Conservation (phyloP, 176 grass and related monocot species). For the Carex pumila region DNA sequence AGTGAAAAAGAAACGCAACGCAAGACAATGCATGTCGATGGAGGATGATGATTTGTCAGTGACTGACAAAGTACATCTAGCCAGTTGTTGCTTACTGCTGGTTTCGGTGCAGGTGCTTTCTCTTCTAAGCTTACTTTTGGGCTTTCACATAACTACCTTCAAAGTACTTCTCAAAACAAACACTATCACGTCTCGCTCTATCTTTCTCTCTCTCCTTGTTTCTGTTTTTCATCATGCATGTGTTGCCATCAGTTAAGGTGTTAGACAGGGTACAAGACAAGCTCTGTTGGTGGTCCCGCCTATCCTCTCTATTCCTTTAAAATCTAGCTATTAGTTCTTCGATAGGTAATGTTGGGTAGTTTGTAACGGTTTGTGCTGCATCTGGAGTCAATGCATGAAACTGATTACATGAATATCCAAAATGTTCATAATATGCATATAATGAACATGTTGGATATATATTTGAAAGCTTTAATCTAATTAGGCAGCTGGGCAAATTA, state of each 20-base stretch:
- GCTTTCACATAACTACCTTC: slow-evolving; percentile 84
- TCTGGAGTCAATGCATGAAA: slow-evolving; percentile 21
- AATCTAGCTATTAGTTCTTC: background rate
- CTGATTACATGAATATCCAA: slow-evolving; percentile 21
- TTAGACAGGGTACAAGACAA: slow-evolving; percentile 66
- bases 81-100: slow-evolving; percentile 20
- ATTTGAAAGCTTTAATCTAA: background rate
- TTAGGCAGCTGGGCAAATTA: background rate
- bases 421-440: background rate
- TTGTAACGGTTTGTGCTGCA: background rate
- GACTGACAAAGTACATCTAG: slow-evolving; percentile 57
- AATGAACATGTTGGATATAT: background rate
- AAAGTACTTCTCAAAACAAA: slow-evolving; percentile 40
- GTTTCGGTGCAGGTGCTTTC: slow-evolving; percentile 39
- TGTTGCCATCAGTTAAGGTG: slow-evolving; percentile 69
- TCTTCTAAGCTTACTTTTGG: slow-evolving; percentile 55
- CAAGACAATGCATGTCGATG: slow-evolving; percentile 47
- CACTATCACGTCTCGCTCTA: slow-evolving; percentile 1
- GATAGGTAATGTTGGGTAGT: background rate
- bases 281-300: slow-evolving; percentile 57
- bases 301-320: slow-evolving; percentile 52
- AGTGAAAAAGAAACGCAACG: slow-evolving; percentile 25
- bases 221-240: slow-evolving; percentile 91
- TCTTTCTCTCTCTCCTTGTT: slow-evolving; percentile 44
- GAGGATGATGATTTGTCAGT: slow-evolving; percentile 32